These are phyloP conservation scores for Puccinia triticina DNA, from an alignment of 1,284 basidiomycete species.

Conservation along the genomic window DNA sequence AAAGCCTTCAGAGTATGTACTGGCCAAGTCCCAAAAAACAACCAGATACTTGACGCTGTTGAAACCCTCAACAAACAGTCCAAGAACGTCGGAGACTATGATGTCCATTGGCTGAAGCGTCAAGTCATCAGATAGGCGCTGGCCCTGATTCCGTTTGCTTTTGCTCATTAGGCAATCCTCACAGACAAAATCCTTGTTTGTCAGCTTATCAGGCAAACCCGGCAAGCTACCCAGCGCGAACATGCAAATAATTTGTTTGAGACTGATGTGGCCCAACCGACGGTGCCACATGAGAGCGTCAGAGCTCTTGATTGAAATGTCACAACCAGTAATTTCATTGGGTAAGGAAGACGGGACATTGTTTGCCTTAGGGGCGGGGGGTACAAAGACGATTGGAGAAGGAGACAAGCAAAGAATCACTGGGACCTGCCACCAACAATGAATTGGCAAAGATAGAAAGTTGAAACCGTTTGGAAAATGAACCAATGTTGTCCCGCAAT, in stretches of 20 bases:
- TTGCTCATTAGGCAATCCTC: conserved; percentile 35
- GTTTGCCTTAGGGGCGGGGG: background rate
- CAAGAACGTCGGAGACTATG: background rate
- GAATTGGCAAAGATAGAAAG: background rate
- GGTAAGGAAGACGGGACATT: background rate
- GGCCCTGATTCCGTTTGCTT: background rate
- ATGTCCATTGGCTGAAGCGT: background rate
- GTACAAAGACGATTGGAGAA: background rate
- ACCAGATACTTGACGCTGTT: background rate
- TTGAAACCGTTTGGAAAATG: background rate
- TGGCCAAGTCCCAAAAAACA: conserved; percentile 6
- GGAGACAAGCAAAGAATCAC: background rate
- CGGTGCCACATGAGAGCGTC: conserved; percentile 37
- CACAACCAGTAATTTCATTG: background rate
- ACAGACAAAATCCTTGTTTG: conserved; percentile 28
- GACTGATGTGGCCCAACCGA: conserved; percentile 20
- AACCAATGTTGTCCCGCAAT: background rate
- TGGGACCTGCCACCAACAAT: conserved; percentile 1
- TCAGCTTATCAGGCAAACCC: background rate
- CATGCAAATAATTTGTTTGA: conserved; percentile 10
- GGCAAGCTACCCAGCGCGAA: background rate
- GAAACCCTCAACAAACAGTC: conserved; percentile 17
- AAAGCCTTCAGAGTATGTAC: conserved; percentile 33
- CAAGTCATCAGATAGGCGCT: background rate
- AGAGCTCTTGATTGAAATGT: background rate